Base-by-base conservation (phyloP, 345 rosid species). In the Brassica napus region DNA sequence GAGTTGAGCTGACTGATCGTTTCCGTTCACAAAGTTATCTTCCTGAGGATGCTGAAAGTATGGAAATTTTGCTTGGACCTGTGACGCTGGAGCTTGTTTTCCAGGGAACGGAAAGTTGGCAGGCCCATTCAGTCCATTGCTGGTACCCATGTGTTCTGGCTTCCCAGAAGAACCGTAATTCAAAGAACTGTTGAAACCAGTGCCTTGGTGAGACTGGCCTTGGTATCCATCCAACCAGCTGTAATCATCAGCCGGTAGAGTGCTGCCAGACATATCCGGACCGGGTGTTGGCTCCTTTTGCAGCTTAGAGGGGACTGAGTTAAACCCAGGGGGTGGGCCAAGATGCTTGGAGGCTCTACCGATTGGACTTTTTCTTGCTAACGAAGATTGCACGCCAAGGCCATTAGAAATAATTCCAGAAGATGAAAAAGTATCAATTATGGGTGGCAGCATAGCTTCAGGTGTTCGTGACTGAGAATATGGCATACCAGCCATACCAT, bases 181-280 rank as follows among this genome's bases (percentile, higher is more conserved):
- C 77, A 78, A 30, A 30, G 90, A 84, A 83, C 76, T 76, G 80
- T 82, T 85, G 66, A 87, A 69, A 26, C 83, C 90, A 3, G 74
- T 37, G 77, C 81, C 82, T 71, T 76, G 88, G 21, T 85, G 66
- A 71, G 93, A 84, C 8, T 89, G 77, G 3, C 90, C 83, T 83
- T 89, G 92, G 85, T 95, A 93, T 59, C 98, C 98, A 87, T 95
- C 98, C 89, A 93, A 83, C 97, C 99, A 95, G 79, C 94, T 90
- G 84, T 95, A 95, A 83, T 95, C 96, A 90, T 95, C 99, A 79
- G 62, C 82, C 35, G 81, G 64, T 8, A 80, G 73, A 83, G 72
- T 83, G 70, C 72, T 87, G 16, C 61, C 58, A 47, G 62, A 74
- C 60, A 86, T 18, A 68, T 80, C 86, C 0, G 83, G 78, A 71